A percentile compares a stretch with the other conserved stretches of the same genome.
Conservation (phyloP, 306 rosid genomes). For the Mucuna pruriens region DNA sequence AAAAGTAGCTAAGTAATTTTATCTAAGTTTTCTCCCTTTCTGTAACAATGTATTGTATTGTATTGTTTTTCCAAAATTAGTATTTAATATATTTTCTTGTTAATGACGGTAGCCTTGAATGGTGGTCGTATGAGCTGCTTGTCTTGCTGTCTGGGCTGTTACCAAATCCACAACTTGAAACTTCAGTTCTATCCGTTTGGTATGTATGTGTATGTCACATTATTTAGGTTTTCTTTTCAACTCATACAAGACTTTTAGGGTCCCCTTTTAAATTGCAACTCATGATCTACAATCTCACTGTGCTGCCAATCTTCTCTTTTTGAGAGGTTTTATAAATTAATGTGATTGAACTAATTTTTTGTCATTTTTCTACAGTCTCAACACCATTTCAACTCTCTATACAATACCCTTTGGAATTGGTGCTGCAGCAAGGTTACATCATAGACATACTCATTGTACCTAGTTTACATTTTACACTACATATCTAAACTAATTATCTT, state of each 20-base stretch:
- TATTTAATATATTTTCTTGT: constrained; percentile 9
- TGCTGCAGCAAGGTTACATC: constrained; percentile 61
- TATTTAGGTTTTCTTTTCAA: not conserved
- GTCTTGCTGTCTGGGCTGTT: constrained; percentile 70
- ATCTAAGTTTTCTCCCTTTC: too few relatives aligned
- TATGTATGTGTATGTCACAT: constrained; percentile 8
- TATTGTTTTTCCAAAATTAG: not conserved
- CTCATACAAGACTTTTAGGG: not conserved
- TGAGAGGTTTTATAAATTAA: not conserved
- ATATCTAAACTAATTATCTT: not conserved
- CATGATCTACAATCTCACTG: not conserved
- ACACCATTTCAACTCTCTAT: constrained; percentile 60
- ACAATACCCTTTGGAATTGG: constrained; percentile 74
- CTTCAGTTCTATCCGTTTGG: constrained; percentile 88
- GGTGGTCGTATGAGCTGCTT: constrained; percentile 79
- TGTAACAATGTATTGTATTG: too few relatives aligned
- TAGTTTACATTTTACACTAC: not conserved
- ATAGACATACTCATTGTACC: not conserved
- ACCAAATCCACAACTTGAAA: constrained; percentile 83
- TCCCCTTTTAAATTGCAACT: not conserved
- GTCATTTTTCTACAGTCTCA: constrained; percentile 51
- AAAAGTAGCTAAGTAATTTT: too few relatives aligned
- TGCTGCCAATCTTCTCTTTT: not conserved
- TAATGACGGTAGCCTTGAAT: constrained; percentile 56
- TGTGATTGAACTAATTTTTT: constrained; percentile 24